These are phyloP conservation scores for sunflower (Helianthus annuus) DNA, from an alignment of 129 eudicot genomes.

Conservation along the genomic window DNA sequence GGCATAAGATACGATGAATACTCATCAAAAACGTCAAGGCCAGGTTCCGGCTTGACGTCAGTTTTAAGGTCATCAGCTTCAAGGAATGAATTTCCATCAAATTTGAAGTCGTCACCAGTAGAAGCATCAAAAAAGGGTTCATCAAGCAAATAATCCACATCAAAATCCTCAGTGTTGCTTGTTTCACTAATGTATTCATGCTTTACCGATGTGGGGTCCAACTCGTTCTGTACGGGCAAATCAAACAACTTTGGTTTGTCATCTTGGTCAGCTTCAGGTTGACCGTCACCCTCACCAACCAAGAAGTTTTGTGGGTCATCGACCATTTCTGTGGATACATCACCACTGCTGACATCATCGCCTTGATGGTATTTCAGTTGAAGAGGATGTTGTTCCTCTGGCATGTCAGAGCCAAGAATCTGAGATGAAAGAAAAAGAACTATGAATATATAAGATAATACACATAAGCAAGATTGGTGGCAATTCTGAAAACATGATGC, in stretches of 20 bases:
- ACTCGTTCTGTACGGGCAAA: constrained; percentile 43
- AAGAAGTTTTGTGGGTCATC: constrained; percentile 34
- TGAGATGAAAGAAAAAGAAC: constrained; percentile 28
- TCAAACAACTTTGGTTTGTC: constrained; percentile 46
- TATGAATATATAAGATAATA: background rate
- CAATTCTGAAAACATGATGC: background rate
- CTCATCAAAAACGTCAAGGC: constrained; percentile 58
- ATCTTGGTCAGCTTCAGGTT: constrained; percentile 29
- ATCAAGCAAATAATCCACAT: constrained; percentile 56
- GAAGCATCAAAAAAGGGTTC: constrained; percentile 58
- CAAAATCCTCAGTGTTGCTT: constrained; percentile 39
- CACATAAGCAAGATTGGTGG: background rate
- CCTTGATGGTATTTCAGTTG: constrained; percentile 35
- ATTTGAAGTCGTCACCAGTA: constrained; percentile 31
- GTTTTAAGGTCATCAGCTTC: constrained; percentile 62
- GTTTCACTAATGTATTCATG: constrained; percentile 60
- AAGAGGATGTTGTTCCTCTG: constrained; percentile 40
- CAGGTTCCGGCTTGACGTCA: constrained; percentile 47
- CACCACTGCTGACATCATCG: constrained; percentile 35
- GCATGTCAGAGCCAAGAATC: constrained; percentile 61
- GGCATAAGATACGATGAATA: constrained; percentile 59
- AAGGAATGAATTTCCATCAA: constrained; percentile 56
- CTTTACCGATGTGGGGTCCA: constrained; percentile 45
- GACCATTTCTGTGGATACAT: constrained; percentile 31
- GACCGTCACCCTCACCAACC: constrained; percentile 30